phyloP scores from a whole-genome alignment of 169 alveolate genomes.

The Miamiensis avidus region DNA sequence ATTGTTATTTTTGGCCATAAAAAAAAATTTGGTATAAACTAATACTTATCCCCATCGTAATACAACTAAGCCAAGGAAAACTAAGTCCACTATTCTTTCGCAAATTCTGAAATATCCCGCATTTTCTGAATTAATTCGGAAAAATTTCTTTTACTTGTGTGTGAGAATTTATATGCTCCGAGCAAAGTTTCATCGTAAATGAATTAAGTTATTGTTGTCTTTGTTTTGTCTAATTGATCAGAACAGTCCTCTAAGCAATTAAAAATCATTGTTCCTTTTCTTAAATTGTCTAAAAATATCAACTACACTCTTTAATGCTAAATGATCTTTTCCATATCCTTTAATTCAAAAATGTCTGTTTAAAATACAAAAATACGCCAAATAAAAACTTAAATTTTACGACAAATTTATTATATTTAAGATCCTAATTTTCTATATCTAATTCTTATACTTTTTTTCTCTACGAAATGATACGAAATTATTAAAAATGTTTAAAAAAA shows the following conservation, averaged over 20 bases:
- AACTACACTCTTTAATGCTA: neutral
- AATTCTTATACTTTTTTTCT: no score
- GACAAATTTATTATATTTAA: no score
- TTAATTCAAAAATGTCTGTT: no score
- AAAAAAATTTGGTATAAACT: no score
- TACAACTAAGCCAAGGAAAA: neutral
- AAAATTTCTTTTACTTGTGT: no score
- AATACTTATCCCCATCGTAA: neutral
- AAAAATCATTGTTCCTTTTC: neutral
- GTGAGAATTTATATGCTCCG: neutral
- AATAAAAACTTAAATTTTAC: no score
- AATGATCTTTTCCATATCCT: neutral
- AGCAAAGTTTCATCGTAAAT: neutral
- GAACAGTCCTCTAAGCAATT: neutral
- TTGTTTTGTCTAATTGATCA: neutral
- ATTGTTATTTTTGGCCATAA: no score
- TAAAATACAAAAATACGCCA: no score
- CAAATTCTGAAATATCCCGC: neutral
- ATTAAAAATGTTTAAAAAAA: no score
- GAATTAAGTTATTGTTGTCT: neutral
- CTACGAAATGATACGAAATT: neutral
- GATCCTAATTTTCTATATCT: neutral
- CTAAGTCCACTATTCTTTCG: neutral
- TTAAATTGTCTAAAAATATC: neutral
- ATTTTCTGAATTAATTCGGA: neutral